These are phyloP conservation scores for Rhododendron mucronatum DNA, from an alignment of 148 eudicot genomes.

Conservation along the genomic window DNA sequence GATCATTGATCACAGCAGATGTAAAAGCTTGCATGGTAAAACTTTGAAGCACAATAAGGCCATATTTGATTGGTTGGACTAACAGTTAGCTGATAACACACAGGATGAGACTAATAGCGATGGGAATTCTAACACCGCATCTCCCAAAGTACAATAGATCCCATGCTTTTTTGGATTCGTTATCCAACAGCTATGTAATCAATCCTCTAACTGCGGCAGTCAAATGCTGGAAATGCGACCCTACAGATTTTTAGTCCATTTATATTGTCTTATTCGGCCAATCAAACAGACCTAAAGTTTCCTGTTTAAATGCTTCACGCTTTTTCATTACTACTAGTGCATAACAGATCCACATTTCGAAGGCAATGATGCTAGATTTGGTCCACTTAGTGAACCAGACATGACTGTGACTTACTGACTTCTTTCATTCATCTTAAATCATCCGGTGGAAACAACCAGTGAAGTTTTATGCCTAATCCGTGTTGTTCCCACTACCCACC, in stretches of 20 bases:
- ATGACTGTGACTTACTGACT: neutral
- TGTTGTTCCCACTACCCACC: neutral
- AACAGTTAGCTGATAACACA: neutral
- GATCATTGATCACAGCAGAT: neutral
- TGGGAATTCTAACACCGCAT: neutral
- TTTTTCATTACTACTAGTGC: neutral
- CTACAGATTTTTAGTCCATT: neutral
- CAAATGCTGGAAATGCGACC: neutral
- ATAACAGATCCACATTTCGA: neutral
- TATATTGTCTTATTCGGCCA: neutral
- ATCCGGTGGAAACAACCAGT: neutral
- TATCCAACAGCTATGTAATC: neutral
- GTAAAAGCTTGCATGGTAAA: too few species aligned
- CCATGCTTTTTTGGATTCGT: neutral
- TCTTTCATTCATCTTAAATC: neutral
- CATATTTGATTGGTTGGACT: neutral
- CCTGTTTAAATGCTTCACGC: neutral
- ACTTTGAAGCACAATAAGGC: constrained; percentile 1
- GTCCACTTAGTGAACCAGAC: constrained; percentile 2
- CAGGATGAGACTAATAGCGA: neutral
- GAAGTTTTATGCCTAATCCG: neutral
- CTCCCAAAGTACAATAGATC: neutral
- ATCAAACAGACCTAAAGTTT: neutral
- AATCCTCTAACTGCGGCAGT: neutral
- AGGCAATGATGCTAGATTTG: neutral